Evolutionary conservation across 2,329 filamentous ascomycete species (phyloP), one percentile per base, ranked within the genome.

Genomic region (Ustulina deusta): DNA sequence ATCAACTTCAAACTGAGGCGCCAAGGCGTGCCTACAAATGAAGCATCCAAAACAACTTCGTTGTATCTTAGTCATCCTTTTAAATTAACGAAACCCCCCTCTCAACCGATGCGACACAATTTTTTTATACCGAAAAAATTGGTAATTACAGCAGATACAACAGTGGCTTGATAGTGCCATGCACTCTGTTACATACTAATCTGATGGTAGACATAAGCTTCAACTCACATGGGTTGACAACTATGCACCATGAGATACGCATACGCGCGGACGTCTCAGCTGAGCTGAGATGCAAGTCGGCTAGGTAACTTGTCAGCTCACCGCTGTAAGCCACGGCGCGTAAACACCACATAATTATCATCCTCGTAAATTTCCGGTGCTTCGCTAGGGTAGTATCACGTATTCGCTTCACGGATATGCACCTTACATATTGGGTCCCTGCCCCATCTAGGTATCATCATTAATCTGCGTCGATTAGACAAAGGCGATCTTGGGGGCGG

Each of bases 241-340:
- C 20, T 4, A 55, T 25, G 27, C 17, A 52, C 34, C 58, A 15
- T 36, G 49, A 62, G 51, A 56, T 61, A 13, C 13, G 25, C 13
- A 44, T 57, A 15, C 32, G 38, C 22, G 34, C 7, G 25, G 25
- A 49, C 34, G 51, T 44, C 40, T 29, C 11, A 40, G 27, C 51
- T 61, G 58, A 61, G 59, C 46, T 55, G 29, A 42, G n/a, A 15
- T 36, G 22, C 38, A 20, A n/a, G n/a, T 15, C 5, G 25, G 15
- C 38, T 51, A 42, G 29, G n/a, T n/a, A n/a, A n/a, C 11, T 55
- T 32, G 15, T 44, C 36, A n/a, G 46, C 51, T 61, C 34, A 59
- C 56, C 42, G 40, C 49, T 63, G 51, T 17, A 49, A 44, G 65
- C 51, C 29, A 55, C 34, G 9, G 52, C 25, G 38, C 34, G 27